A percentile compares a stretch with the other conserved stretches of the same genome.
Conservation (phyloP, 495 filamentous ascomycete genomes). For the Wilcoxina mikolae region DNA sequence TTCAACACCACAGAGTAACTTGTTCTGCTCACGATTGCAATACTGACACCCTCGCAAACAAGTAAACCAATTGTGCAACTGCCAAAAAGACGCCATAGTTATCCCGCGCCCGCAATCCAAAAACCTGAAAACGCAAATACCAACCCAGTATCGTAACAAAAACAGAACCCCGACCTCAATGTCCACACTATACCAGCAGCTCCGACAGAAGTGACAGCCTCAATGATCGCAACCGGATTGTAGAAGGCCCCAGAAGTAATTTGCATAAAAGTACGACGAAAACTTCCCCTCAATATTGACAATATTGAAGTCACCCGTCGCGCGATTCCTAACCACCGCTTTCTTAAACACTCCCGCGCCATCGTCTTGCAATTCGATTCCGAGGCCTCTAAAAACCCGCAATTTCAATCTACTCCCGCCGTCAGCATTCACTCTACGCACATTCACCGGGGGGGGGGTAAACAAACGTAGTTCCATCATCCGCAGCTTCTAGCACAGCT, state of each 20-base stretch:
- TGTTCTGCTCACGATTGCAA: too few relatives aligned
- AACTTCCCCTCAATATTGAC: conserved; percentile 95
- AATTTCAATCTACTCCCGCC: conserved; percentile 51
- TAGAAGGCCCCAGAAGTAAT: conserved; percentile 92
- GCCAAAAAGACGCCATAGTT: too few relatives aligned
- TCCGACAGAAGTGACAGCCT: too few relatives aligned
- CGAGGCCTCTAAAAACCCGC: conserved; percentile 79
- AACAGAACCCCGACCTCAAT: too few relatives aligned
- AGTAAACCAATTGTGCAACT: too few relatives aligned
- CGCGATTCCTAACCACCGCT: conserved; percentile 66
- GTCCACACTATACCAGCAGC: too few relatives aligned
- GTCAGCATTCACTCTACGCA: neutral
- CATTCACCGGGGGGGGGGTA: conserved; percentile 16
- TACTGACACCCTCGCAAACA: too few relatives aligned
- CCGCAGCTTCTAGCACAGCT: conserved; percentile 47
- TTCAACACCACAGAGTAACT: too few relatives aligned
- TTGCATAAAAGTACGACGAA: conserved; percentile 80
- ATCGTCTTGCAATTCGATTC: conserved; percentile 76
- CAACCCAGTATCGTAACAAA: too few relatives aligned
- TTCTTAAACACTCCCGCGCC: conserved; percentile 65
- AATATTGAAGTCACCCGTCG: conserved; percentile 83
- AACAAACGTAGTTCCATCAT: conserved; percentile 26
- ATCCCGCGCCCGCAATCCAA: too few relatives aligned
- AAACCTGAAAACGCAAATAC: too few relatives aligned
- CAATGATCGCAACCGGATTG: too few relatives aligned